Conservation (phyloP, 1,284 basidiomycete species). For the Coniferiporia sulphurascens region DNA sequence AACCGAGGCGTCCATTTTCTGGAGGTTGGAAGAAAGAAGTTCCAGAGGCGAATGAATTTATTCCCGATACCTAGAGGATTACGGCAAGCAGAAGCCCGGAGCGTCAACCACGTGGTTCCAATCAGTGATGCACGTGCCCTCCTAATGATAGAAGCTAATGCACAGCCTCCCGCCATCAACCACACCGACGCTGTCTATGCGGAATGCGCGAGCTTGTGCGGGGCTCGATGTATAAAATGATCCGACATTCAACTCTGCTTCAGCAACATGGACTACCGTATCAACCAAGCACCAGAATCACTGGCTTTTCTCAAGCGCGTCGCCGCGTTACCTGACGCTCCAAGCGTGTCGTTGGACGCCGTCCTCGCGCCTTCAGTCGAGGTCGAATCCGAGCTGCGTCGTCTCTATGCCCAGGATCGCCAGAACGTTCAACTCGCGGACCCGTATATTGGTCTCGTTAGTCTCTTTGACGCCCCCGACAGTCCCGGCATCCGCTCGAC, state of each 20-base stretch:
- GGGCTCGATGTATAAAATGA: not conserved
- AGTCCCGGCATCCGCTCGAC: conserved; percentile 38
- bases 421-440: conserved; percentile 38
- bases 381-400: conserved; percentile 48
- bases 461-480: conserved; percentile 45
- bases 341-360: conserved; percentile 36
- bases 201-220: not conserved
- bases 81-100: no score
- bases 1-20: no score
- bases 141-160: conserved; percentile 55
- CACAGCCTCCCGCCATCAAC: conserved; percentile 1
- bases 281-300: conserved; percentile 29
- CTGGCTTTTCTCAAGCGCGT: conserved; percentile 39
- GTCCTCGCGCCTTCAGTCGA: conserved; percentile 47
- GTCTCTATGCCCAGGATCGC: conserved; percentile 49
- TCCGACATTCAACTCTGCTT: not conserved
- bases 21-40: no score
- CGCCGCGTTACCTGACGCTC: conserved; percentile 33
- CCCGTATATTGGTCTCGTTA: conserved; percentile 50
- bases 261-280: not conserved
- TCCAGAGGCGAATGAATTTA: no score
- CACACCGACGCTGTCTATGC: not conserved
- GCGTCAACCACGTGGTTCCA: conserved; percentile 40
- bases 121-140: no score
- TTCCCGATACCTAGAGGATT: no score